These are phyloP conservation scores for Escallonia herrerae DNA, from an alignment of 129 eudicot species.

Conservation along the genomic window DNA sequence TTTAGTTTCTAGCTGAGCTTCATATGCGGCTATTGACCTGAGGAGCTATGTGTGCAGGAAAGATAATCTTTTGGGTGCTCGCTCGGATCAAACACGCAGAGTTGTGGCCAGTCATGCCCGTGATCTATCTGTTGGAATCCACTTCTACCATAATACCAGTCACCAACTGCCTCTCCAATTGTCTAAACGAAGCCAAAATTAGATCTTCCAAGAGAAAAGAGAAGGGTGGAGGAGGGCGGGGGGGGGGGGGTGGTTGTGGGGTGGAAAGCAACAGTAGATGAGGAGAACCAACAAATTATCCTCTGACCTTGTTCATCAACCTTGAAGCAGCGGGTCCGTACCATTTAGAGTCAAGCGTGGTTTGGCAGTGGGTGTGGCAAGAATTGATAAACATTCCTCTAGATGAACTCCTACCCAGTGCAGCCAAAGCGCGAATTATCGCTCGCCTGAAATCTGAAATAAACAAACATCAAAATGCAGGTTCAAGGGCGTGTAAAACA, in stretches of 20 bases:
- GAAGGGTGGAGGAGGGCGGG: too few species aligned
- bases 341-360: not conserved
- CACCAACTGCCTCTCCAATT: not conserved
- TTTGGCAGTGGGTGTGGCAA: not conserved
- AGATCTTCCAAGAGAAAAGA: too few species aligned
- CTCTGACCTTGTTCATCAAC: not conserved
- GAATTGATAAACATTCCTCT: conserved; percentile 2
- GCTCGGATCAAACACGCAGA: not conserved
- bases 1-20: too few species aligned
- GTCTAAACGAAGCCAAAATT: not conserved
- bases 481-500: too few species aligned
- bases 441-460: not conserved
- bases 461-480: too few species aligned
- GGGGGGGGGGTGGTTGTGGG: too few species aligned
- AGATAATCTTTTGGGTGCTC: not conserved
- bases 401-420: not conserved
- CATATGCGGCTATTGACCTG: too few species aligned
- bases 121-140: not conserved
- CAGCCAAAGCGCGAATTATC: not conserved
- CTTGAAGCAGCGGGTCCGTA: not conserved
- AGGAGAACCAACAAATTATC: not conserved
- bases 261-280: not conserved
- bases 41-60: too few species aligned
- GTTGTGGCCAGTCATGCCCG: not conserved
- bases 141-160: not conserved